Evolutionary conservation across 495 filamentous ascomycete species (phyloP), one percentile per base, ranked within the genome.

Genomic region (Penicillium taxi): DNA sequence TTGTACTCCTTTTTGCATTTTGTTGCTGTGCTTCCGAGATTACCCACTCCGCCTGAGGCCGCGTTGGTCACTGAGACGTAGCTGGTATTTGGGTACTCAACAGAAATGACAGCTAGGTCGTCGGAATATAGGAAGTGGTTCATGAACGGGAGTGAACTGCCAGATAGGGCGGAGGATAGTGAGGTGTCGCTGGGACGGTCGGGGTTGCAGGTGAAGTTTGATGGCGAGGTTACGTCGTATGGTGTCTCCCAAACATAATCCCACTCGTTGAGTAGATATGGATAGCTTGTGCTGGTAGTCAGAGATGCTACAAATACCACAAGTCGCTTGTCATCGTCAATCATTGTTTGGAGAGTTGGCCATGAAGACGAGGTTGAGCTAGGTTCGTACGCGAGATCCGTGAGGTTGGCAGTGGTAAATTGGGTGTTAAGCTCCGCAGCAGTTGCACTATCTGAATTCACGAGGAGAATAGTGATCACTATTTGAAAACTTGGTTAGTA

Each of bases 211-310:
- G 66, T 62, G 39, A 83, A 85, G 54, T 84, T 84, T 1, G 54
- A 69, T 1, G 65, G 47, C 37, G 77, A 66, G 16, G 66, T 67
- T 8, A 80, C 79, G 39, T 86, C 81, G 61, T 82, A 90, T 0
- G 74, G 72, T 16, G 81, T 86, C 57, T 90, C 84, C 73, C 81
- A 88, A 56, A 87, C 62, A 51, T 80, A 82, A 28, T 61, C 70
- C 57, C 84, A 88, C 56, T 89, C 74, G 53, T 84, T 73, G 35
- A 86, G 65, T 5, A 88, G 73, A 65, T 84, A 86, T 0, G 78
- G 71, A 40, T 74, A 70, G 1, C 46, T 39, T 7, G 61, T 47
- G 34, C 69, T 67, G 26, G 62, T 37, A 25, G 54, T 54, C 32
- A 82, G 48, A 16, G 66, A 67, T 5, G 80, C 70, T 44, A 86